Evolutionary conservation across 2,329 filamentous ascomycete genomes (phyloP).

Genomic region (Phyllosticta citribraziliensis): DNA sequence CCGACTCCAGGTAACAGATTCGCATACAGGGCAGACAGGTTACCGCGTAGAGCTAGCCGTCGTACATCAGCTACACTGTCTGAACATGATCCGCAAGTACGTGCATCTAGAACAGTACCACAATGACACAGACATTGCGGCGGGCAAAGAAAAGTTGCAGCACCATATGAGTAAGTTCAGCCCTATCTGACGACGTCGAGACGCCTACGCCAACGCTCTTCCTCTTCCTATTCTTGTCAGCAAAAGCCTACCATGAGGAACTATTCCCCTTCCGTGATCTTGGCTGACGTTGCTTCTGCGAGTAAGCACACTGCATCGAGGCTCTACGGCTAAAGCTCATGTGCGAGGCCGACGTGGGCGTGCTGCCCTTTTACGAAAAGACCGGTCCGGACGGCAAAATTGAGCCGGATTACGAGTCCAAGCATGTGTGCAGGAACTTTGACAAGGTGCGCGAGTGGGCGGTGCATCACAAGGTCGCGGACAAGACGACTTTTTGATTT

Average conservation of each 20-base stretch:
- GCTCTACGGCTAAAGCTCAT: slow-evolving; percentile 27
- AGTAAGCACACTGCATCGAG: slow-evolving; percentile 25
- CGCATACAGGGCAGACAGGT: slow-evolving; percentile 39
- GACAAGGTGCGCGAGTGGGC: slow-evolving; percentile 26
- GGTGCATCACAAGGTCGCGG: slow-evolving; percentile 22
- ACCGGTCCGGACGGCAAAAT: slow-evolving; percentile 14
- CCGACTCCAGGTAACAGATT: slow-evolving; percentile 47
- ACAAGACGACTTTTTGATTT: slow-evolving; percentile 9
- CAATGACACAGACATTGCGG: slow-evolving; percentile 20
- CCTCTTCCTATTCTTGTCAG: neutral
- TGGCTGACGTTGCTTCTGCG: neutral
- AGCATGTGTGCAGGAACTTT: slow-evolving; percentile 26
- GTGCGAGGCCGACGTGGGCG: slow-evolving; percentile 26
- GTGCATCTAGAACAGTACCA: slow-evolving; percentile 25
- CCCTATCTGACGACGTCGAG: neutral
- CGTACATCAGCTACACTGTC: slow-evolving; percentile 24
- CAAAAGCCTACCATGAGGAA: neutral
- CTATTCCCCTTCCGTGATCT: neutral
- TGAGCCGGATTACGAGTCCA: slow-evolving; percentile 22
- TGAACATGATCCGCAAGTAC: slow-evolving; percentile 26
- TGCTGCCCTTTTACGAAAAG: slow-evolving; percentile 17
- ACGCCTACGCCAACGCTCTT: neutral
- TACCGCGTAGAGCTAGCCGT: slow-evolving; percentile 18
- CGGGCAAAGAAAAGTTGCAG: slow-evolving; percentile 6
- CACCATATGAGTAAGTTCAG: neutral